Percentiles rank a stretch among this genome's conserved stretches.
phyloP scores from a whole-genome alignment of 2,329 filamentous ascomycete species.

The Hymenoscyphus repandus region DNA sequence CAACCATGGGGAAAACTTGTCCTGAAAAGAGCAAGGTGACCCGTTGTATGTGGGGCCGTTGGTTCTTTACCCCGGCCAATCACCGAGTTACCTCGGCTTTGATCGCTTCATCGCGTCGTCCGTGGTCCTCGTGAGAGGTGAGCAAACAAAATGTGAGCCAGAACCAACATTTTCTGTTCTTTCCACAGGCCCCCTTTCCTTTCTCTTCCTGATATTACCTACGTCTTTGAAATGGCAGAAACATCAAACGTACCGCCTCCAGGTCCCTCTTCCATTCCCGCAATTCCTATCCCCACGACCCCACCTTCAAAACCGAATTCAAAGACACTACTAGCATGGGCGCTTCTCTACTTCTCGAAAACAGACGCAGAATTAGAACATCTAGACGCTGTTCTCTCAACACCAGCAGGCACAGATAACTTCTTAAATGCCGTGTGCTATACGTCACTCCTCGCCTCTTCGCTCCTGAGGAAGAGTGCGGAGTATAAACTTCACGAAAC shows the following conservation, averaged over 20 bases:
- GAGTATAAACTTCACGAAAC: slow-evolving; percentile 12
- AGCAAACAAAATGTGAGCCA: background rate
- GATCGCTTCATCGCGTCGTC: background rate
- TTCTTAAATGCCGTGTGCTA: slow-evolving; percentile 67
- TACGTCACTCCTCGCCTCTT: slow-evolving; percentile 45
- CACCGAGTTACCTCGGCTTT: background rate
- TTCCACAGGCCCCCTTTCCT: background rate
- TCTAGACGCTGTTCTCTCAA: slow-evolving; percentile 59
- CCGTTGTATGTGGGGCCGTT: background rate
- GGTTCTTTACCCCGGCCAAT: background rate
- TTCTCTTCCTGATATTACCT: background rate
- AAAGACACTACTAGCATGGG: slow-evolving; percentile 24
- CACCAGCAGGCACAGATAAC: slow-evolving; percentile 64
- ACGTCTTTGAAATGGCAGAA: background rate
- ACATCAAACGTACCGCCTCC: slow-evolving; percentile 16
- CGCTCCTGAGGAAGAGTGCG: background rate
- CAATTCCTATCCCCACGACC: too few species aligned
- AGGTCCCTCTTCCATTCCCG: background rate
- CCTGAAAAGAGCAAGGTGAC: background rate
- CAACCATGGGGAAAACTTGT: background rate
- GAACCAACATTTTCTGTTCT: background rate
- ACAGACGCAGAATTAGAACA: slow-evolving; percentile 38
- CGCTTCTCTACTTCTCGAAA: slow-evolving; percentile 29
- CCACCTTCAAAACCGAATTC: slow-evolving; percentile 12
- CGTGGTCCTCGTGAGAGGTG: background rate